Percentiles rank a stretch among this genome's conserved stretches.
These are phyloP conservation scores for Malus sylvestris DNA, from an alignment of 306 rosid species.

Conservation along the genomic window DNA sequence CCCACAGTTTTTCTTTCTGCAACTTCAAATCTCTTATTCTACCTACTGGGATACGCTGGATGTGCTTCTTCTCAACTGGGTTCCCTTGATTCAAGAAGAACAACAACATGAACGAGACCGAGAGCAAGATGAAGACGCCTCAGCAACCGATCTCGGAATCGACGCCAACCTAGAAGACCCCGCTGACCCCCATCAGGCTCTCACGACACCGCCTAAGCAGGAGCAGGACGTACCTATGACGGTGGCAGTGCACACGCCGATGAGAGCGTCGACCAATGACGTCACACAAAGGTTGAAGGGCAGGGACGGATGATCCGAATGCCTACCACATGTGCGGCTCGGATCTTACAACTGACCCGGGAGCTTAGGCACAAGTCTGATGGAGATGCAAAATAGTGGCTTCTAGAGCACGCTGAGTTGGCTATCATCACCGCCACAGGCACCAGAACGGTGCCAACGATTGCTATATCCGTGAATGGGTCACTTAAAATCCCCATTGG, in stretches of 20 bases:
- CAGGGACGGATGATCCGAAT: conserved; percentile 88
- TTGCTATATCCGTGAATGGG: conserved; percentile 73
- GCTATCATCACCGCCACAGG: conserved; percentile 65
- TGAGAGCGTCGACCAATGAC: conserved; percentile 61
- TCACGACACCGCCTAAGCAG: conserved; percentile 30
- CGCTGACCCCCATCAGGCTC: background rate
- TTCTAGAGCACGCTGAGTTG: conserved; percentile 65
- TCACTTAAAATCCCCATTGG: conserved; percentile 69
- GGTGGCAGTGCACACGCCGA: conserved; percentile 15
- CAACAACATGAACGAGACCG: conserved; percentile 14
- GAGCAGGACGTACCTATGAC: conserved; percentile 37
- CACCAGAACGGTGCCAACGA: conserved; percentile 71
- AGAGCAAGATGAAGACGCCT: background rate
- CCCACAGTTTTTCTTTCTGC: background rate
- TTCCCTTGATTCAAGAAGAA: background rate
- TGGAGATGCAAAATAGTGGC: conserved; percentile 89
- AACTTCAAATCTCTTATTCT: background rate
- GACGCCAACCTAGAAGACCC: background rate
- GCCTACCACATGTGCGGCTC: conserved; percentile 78
- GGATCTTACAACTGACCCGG: conserved; percentile 74
- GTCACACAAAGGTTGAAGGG: conserved; percentile 79
- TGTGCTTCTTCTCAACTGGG: background rate
- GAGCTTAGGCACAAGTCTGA: conserved; percentile 86
- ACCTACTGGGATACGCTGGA: background rate
- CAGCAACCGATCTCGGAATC: conserved; percentile 23